Base-by-base conservation (phyloP, 352 stramenopile species). In the Phytophthora litchii region DNA sequence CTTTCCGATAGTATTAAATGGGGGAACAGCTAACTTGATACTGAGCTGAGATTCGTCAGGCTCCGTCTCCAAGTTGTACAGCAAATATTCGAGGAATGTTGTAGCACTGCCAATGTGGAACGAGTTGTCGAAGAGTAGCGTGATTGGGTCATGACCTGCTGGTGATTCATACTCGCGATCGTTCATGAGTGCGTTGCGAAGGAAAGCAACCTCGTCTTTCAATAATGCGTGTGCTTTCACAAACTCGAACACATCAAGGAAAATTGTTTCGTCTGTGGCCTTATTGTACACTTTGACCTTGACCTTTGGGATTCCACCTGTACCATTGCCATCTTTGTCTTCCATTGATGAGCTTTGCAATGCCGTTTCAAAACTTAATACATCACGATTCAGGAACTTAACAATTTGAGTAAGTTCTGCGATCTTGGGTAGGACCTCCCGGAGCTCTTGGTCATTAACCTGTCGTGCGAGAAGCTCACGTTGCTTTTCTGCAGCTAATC, bases 241-340 rank as follows among this genome's bases (percentile, higher is more conserved):
- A 53, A 98, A 97, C 67, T 98, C 93, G 68, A 97, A 97, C 11
- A 96, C 90, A 56, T 97, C 92, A 0, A 98, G 71, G 59, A 98
- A 92, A 60, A 97, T 97, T 13, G 83, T 91, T 64, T 96, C 86
- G 54, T 96, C 86, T 7, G 86, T 95, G 10, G 78, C 70, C 23
- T 82, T 87, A 72, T 97, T 96, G 67, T 89, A 74, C 47, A 97
- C 87, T 67, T 97, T 94, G 63, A 97, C 86, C 58, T 96, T 97
- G 56, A 96, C 86, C 42, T 92, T 92, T 4, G 90, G 88, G 52
- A 94, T 91, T 10, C 71, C 50, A 16, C 44, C 59, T 21, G 48
- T 63, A 6, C 64, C 63, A 52, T 46, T 55, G 7, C 50, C 57
- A 14, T 68, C 64, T 16, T 86, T 86, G 9, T 80, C 72, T 55